Evolutionary conservation across 345 rosid genomes (phyloP).

Genomic region (Melaleuca quinquenervia): DNA sequence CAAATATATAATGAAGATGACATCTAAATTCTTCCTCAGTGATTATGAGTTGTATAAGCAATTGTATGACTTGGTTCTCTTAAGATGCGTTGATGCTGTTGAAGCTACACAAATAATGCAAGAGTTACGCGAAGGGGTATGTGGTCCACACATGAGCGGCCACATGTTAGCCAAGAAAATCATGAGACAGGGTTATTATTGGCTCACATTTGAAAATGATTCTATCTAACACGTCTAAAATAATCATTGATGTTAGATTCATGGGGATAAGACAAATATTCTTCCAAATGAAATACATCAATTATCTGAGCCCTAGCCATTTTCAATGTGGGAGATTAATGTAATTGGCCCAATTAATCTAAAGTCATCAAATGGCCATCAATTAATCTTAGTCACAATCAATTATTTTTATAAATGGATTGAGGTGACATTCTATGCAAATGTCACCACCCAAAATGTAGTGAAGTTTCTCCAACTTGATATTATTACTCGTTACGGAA

Average conservation of each 20-base stretch:
- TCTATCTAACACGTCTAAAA: not conserved
- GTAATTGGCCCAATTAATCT: not conserved
- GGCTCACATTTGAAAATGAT: not conserved
- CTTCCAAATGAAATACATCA: not conserved
- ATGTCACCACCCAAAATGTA: not conserved
- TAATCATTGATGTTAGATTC: not conserved
- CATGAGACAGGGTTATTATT: not conserved
- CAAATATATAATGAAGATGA: not conserved
- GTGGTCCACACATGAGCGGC: not conserved
- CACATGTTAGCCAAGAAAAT: not conserved
- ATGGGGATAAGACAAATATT: not conserved
- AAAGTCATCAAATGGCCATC: not conserved
- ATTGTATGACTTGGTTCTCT: not conserved
- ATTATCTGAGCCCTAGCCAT: not conserved
- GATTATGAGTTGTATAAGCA: not conserved
- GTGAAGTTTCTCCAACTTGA: not conserved
- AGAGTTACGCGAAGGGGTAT: not conserved
- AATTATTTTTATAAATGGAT: slow-evolving; percentile 2
- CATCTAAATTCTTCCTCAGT: not conserved
- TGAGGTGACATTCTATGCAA: not conserved
- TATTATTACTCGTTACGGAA: not conserved
- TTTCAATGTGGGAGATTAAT: slow-evolving; percentile 6
- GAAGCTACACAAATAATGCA: not conserved
- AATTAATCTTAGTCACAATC: not conserved
- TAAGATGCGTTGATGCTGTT: not conserved